Evolutionary conservation across 352 stramenopile genomes (phyloP).

Genomic region (Peronospora belbahrii): DNA sequence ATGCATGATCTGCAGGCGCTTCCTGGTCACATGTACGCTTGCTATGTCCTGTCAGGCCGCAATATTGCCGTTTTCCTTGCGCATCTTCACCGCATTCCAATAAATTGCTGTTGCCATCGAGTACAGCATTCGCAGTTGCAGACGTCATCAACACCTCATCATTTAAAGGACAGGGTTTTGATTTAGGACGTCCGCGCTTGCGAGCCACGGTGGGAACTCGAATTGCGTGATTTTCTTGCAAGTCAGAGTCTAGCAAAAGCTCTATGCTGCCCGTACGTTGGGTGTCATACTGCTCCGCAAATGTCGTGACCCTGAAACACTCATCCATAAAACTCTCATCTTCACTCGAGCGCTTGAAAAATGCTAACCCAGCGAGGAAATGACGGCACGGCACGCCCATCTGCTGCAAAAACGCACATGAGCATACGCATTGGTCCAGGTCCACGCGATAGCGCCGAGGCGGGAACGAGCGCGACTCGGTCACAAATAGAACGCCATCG

Average conservation of each 20-base stretch:
- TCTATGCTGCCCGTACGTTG: constrained; percentile 23
- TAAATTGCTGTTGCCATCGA: constrained; percentile 7
- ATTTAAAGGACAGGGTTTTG: constrained; percentile 9
- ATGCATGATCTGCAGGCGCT: background rate
- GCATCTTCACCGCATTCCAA: background rate
- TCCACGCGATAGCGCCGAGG: constrained; percentile 29
- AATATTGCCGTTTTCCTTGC: constrained; percentile 21
- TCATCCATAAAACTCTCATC: constrained; percentile 10
- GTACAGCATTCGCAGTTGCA: constrained; percentile 2
- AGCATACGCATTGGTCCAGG: constrained; percentile 20
- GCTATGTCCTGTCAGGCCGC: constrained; percentile 22
- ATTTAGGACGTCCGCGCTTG: constrained; percentile 30
- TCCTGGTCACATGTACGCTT: constrained; percentile 23
- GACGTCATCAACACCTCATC: constrained; percentile 7
- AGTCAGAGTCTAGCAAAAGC: constrained; percentile 25
- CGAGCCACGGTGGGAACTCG: constrained; percentile 20
- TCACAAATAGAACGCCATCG: constrained; percentile 25
- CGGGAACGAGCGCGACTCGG: constrained; percentile 29
- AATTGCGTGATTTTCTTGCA: constrained; percentile 23
- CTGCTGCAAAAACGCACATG: constrained; percentile 31
- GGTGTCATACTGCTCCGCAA: constrained; percentile 22
- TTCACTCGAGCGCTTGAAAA: constrained; percentile 22
- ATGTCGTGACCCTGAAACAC: constrained; percentile 22
- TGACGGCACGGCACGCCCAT: constrained; percentile 28
- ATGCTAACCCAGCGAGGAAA: constrained; percentile 22